Percentiles rank a stretch among this genome's conserved stretches.
phyloP scores from a whole-genome alignment of 805 yeast genomes.

The Debaryomyces hansenii region DNA sequence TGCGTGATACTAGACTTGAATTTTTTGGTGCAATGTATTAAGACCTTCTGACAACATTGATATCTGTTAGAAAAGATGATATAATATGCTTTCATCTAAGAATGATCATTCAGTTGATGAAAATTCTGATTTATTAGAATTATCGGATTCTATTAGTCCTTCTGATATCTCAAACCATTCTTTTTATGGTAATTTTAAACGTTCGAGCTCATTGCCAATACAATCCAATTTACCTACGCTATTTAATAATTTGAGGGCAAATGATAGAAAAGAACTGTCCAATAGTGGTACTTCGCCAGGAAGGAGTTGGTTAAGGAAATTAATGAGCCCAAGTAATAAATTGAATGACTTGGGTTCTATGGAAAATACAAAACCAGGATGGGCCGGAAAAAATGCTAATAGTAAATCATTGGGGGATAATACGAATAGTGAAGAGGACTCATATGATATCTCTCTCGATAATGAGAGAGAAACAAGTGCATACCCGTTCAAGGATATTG shows the following conservation, averaged over 20 bases:
- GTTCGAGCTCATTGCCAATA: constrained; percentile 17
- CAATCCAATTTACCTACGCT: constrained; percentile 22
- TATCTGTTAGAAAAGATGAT: background rate
- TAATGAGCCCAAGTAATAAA: constrained; percentile 8
- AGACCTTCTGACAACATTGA: no score
- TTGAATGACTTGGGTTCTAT: constrained; percentile 8
- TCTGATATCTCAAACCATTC: constrained; percentile 6
- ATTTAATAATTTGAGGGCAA: constrained; percentile 21
- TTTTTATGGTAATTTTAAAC: background rate
- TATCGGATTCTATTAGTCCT: constrained; percentile 3
- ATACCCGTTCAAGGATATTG: constrained; percentile 11
- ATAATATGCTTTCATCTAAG: background rate
- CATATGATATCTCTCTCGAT: background rate
- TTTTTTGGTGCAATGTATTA: no score
- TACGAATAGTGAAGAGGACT: background rate
- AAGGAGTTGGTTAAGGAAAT: constrained; percentile 10
- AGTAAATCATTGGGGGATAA: background rate
- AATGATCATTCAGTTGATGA: background rate
- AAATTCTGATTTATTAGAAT: background rate
- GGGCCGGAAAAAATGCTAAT: constrained; percentile 2
- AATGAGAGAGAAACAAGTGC: constrained; percentile 11
- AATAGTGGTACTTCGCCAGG: constrained; percentile 4
- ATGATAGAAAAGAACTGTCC: constrained; percentile 10
- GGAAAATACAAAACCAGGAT: constrained; percentile 2
- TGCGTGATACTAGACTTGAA: no score